These are phyloP conservation scores for Dactylellina leptospora DNA, from an alignment of 2,329 filamentous ascomycete species.

Conservation along the genomic window DNA sequence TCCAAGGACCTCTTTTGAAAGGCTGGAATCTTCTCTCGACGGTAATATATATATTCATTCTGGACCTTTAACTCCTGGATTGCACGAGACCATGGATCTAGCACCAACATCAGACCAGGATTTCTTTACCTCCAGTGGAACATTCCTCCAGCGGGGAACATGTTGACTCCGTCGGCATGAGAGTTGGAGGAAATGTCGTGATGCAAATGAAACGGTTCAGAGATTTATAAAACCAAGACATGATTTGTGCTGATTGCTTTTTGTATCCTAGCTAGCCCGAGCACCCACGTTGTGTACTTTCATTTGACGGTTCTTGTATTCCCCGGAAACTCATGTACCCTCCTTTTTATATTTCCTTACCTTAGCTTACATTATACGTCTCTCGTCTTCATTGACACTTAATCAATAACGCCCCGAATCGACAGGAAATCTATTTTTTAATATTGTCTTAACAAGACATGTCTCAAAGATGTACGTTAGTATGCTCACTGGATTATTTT, in stretches of 20 bases:
- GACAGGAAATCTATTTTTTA: conserved; percentile 42
- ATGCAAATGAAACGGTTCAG: not conserved
- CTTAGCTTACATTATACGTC: not conserved
- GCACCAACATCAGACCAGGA: not conserved
- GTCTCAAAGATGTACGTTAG: conserved; percentile 37
- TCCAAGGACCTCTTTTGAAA: not conserved
- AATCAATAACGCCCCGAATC: conserved; percentile 14
- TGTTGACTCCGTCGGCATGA: conserved; percentile 15
- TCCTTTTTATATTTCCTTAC: conserved; percentile 26
- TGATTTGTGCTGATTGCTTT: conserved; percentile 24
- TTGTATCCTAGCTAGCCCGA: conserved; percentile 47
- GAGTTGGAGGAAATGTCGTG: too few species aligned
- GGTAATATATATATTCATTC: not conserved
- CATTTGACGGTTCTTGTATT: conserved; percentile 16
- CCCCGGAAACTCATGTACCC: conserved; percentile 4
- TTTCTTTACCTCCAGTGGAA: conserved; percentile 4
- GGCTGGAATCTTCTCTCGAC: not conserved
- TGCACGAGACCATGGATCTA: not conserved
- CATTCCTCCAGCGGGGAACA: not conserved
- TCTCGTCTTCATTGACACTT: conserved; percentile 33
- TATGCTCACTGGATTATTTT: too few species aligned
- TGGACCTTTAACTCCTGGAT: conserved; percentile 4
- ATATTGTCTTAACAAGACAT: conserved; percentile 32
- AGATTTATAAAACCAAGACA: not conserved
- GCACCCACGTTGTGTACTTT: conserved; percentile 4